These are phyloP conservation scores for Agaricus bisporus DNA, from an alignment of 768 basidiomycete genomes.

Conservation along the genomic window DNA sequence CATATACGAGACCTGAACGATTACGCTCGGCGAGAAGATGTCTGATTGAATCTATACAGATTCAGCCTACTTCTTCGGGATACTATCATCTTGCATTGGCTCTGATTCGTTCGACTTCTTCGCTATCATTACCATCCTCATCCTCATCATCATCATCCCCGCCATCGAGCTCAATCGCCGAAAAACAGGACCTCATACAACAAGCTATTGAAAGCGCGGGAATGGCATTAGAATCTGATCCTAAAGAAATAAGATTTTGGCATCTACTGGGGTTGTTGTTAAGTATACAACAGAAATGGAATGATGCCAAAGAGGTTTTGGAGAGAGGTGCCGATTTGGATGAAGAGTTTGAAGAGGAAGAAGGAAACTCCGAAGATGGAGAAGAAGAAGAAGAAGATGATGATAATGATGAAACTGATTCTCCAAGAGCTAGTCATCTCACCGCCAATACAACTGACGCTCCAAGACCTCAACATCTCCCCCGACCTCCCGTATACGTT, in stretches of 20 bases:
- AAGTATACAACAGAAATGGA: slow-evolving; percentile 76
- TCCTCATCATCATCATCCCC: too few species aligned
- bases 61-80: slow-evolving; percentile 46
- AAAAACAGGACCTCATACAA: slow-evolving; percentile 26
- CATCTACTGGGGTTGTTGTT: slow-evolving; percentile 83
- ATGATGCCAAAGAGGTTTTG: slow-evolving; percentile 66
- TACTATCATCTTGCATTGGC: slow-evolving; percentile 82
- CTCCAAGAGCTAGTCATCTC: not conserved
- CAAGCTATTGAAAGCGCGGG: slow-evolving; percentile 63
- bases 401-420: slow-evolving; percentile 7
- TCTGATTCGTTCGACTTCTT: slow-evolving; percentile 54
- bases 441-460: not conserved
- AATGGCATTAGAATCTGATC: slow-evolving; percentile 64
- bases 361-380: slow-evolving; percentile 12
- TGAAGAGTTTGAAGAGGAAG: slow-evolving; percentile 17
- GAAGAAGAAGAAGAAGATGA: slow-evolving; percentile 14
- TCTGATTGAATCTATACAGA: slow-evolving; percentile 41
- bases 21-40: slow-evolving; percentile 51
- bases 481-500: slow-evolving; percentile 12
- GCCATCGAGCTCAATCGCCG: too few species aligned
- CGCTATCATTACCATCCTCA: slow-evolving; percentile 4
- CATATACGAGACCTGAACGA: slow-evolving; percentile 49
- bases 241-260: slow-evolving; percentile 71
- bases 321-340: slow-evolving; percentile 67
- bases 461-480: not conserved